Conservation (phyloP, 2,329 filamentous ascomycete genomes). For the Ascochyta koolunga region DNA sequence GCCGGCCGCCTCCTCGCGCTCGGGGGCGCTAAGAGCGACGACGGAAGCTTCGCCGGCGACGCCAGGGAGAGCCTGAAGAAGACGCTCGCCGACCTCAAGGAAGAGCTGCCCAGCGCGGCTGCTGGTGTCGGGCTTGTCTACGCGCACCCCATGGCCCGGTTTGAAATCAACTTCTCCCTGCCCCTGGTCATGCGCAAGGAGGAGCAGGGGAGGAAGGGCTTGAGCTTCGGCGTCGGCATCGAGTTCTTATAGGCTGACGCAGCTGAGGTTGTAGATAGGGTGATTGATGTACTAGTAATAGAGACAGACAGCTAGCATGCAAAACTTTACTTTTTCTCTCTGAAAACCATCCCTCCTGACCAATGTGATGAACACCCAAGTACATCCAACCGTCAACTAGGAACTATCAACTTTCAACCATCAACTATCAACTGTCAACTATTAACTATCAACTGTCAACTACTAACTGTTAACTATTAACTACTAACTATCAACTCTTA, state of each 20-base stretch:
- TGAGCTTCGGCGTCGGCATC: conserved; percentile 95
- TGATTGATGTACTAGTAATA: conserved; percentile 18
- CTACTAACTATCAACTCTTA: no score
- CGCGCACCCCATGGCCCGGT: conserved; percentile 88
- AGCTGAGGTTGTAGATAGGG: background rate
- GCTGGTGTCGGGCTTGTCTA: conserved; percentile 93
- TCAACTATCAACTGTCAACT: no score
- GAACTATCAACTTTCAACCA: no score
- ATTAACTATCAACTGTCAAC: no score
- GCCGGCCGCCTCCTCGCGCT: conserved; percentile 84
- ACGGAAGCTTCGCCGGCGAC: conserved; percentile 51
- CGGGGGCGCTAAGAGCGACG: conserved; percentile 54
- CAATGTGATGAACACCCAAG: no score
- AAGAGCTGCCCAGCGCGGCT: conserved; percentile 80
- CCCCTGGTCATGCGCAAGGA: conserved; percentile 81
- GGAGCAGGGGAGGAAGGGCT: conserved; percentile 86
- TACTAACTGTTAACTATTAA: no score
- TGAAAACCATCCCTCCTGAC: background rate
- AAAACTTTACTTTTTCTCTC: background rate
- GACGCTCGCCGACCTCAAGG: conserved; percentile 64
- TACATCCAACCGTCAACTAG: no score
- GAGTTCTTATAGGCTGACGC: conserved; percentile 75
- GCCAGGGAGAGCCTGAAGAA: conserved; percentile 47
- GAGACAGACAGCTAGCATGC: conserved; percentile 1
- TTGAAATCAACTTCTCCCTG: conserved; percentile 94